Conservation (phyloP, 1,139 yeast genomes). For the Debaryomyces fabryi region DNA sequence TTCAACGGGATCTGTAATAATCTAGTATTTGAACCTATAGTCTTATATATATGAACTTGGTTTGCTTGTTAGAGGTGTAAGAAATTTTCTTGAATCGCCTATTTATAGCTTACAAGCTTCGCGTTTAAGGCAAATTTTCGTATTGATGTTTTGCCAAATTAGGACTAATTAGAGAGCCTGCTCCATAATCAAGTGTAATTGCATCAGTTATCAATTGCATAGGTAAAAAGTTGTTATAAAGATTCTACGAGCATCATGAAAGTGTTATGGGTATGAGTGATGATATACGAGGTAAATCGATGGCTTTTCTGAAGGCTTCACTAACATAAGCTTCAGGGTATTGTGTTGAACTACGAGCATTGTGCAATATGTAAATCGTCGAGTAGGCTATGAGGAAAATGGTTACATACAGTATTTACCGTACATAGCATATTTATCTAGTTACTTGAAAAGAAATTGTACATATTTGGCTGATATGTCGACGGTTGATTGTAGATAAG, state of each 20-base stretch:
- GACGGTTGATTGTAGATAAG: conserved; percentile 53
- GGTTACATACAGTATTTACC: neutral
- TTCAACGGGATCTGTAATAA: neutral
- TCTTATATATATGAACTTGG: neutral
- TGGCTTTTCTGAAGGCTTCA: neutral
- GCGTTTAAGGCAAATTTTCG: conserved; percentile 5
- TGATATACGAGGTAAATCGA: neutral
- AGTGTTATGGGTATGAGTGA: neutral
- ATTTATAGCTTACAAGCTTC: neutral
- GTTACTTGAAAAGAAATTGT: conserved; percentile 38
- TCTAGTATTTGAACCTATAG: neutral
- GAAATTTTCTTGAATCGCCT: neutral
- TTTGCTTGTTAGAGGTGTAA: neutral
- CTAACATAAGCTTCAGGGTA: neutral
- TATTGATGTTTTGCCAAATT: conserved; percentile 10
- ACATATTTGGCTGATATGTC: conserved; percentile 51
- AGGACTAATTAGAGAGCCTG: conserved; percentile 2
- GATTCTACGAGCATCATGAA: neutral
- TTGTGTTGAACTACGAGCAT: neutral
- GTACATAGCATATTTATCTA: neutral
- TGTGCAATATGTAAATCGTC: neutral
- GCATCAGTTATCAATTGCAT: neutral
- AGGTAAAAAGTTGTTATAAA: neutral
- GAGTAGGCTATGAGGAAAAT: neutral
- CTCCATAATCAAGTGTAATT: neutral